Evolutionary conservation across 2,329 filamentous ascomycete genomes (phyloP).

Genomic region (Plenodomus tracheiphilus): DNA sequence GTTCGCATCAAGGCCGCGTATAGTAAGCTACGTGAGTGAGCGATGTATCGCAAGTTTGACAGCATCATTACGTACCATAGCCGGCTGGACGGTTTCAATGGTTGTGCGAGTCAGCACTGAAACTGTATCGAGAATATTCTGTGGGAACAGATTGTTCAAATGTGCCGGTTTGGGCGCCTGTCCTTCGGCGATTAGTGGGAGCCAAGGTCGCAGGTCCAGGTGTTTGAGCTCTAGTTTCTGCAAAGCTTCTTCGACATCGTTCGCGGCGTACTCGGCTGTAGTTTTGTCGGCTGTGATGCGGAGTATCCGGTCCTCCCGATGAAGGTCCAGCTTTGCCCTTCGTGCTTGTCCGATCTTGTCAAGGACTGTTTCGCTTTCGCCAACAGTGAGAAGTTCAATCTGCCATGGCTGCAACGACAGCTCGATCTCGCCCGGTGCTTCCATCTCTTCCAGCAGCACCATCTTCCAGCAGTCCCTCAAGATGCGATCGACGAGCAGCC

Average conservation of each 20-base stretch:
- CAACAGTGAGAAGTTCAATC: slow-evolving; percentile 31
- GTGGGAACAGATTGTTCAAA: slow-evolving; percentile 14
- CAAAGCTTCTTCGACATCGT: slow-evolving; percentile 37
- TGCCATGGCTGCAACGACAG: slow-evolving; percentile 41
- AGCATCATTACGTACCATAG: slow-evolving; percentile 18
- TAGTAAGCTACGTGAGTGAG: slow-evolving; percentile 26
- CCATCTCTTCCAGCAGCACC: slow-evolving; percentile 40
- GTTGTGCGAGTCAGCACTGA: slow-evolving; percentile 27
- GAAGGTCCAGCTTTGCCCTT: slow-evolving; percentile 36
- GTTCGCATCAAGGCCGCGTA: slow-evolving; percentile 29
- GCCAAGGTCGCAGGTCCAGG: slow-evolving; percentile 30
- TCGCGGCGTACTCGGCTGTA: slow-evolving; percentile 40
- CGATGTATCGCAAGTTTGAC: background rate
- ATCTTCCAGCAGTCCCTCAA: slow-evolving; percentile 40
- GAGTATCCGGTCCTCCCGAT: slow-evolving; percentile 27
- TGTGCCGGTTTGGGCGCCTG: slow-evolving; percentile 3
- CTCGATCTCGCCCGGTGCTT: slow-evolving; percentile 41
- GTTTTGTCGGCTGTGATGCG: slow-evolving; percentile 44
- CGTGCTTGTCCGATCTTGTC: slow-evolving; percentile 32
- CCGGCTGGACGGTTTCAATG: slow-evolving; percentile 18
- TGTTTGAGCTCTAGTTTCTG: slow-evolving; percentile 13
- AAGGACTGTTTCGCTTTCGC: slow-evolving; percentile 25
- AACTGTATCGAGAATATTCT: slow-evolving; percentile 20
- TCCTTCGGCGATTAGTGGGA: slow-evolving; percentile 13
- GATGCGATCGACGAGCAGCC: slow-evolving; percentile 38